Evolutionary conservation across 345 rosid species (phyloP).

Genomic region (Rhodomyrtus tomentosa): DNA sequence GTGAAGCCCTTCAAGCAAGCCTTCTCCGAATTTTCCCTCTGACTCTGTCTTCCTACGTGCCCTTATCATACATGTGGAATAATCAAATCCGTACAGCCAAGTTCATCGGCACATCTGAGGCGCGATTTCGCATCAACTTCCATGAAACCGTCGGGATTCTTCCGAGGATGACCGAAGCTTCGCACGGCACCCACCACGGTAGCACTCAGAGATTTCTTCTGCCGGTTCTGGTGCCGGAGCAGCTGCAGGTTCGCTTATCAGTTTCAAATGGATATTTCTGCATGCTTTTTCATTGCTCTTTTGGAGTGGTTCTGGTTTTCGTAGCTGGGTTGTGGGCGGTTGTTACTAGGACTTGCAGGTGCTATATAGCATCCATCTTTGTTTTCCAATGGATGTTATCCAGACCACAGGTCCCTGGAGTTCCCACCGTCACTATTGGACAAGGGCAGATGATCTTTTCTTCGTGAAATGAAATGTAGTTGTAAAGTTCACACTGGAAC

Average conservation of each 20-base stretch:
- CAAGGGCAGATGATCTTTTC: background rate
- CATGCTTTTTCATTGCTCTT: background rate
- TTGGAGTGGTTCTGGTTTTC: background rate
- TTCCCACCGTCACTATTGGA: background rate
- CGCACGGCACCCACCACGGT: conserved; percentile 16
- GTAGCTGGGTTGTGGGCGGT: background rate
- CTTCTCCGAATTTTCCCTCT: background rate
- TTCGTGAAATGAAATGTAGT: background rate
- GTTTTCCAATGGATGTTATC: background rate
- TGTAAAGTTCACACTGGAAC: background rate
- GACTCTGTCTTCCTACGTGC: background rate
- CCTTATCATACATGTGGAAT: background rate
- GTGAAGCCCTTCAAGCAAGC: background rate
- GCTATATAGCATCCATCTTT: background rate
- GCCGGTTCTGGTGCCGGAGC: conserved; percentile 81
- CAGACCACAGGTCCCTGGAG: background rate
- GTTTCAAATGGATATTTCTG: background rate
- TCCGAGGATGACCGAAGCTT: conserved; percentile 32
- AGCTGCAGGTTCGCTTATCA: conserved; percentile 45
- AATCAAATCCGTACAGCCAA: background rate
- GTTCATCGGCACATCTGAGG: conserved; percentile 11
- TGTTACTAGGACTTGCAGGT: background rate
- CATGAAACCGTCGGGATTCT: background rate
- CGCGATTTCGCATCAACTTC: background rate
- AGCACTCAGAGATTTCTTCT: conserved; percentile 27